Percentiles rank a stretch among this genome's conserved stretches.
Evolutionary conservation across 2,329 filamentous ascomycete species (phyloP).

Genomic region (Claviceps sp.): DNA sequence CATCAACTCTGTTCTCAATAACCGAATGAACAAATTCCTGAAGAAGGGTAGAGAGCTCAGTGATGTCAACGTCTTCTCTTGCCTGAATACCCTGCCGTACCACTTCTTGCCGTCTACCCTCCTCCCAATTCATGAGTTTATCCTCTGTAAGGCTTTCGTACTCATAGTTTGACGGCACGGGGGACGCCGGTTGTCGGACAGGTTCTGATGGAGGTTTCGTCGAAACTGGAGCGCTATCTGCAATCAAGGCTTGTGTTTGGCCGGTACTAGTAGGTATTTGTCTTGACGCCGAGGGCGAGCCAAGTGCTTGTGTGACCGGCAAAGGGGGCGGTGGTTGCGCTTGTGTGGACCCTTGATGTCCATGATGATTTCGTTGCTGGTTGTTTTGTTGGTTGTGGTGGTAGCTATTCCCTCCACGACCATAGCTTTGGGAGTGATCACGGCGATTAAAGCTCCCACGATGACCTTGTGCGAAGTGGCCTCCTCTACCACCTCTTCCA

Average conservation of each 20-base stretch:
- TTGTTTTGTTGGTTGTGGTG: conserved; percentile 8
- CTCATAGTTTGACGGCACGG: conserved; percentile 39
- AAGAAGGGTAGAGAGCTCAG: conserved; percentile 58
- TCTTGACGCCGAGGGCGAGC: conserved; percentile 3
- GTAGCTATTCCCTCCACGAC: conserved; percentile 14
- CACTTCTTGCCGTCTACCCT: conserved; percentile 52
- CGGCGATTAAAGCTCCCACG: conserved; percentile 36
- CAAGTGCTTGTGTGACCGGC: conserved; percentile 9
- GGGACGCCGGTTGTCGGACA: conserved; percentile 10
- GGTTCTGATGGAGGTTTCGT: conserved; percentile 12
- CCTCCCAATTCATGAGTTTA: conserved; percentile 52
- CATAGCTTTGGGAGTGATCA: conserved; percentile 31
- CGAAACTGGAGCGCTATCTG: conserved; percentile 6
- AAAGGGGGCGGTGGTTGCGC: conserved; percentile 12
- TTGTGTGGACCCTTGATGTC: conserved; percentile 9
- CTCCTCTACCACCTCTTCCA: conserved; percentile 26
- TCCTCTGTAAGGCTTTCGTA: conserved; percentile 68
- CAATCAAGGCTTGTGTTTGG: conserved; percentile 6
- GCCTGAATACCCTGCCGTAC: conserved; percentile 52
- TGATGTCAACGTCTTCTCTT: conserved; percentile 51
- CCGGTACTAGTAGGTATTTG: conserved; percentile 5
- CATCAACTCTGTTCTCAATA: conserved; percentile 52
- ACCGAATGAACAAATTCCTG: conserved; percentile 75
- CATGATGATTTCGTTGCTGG: conserved; percentile 9
- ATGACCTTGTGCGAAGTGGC: conserved; percentile 25